Conservation (phyloP, 306 rosid genomes). For the Prunus armeniaca region DNA sequence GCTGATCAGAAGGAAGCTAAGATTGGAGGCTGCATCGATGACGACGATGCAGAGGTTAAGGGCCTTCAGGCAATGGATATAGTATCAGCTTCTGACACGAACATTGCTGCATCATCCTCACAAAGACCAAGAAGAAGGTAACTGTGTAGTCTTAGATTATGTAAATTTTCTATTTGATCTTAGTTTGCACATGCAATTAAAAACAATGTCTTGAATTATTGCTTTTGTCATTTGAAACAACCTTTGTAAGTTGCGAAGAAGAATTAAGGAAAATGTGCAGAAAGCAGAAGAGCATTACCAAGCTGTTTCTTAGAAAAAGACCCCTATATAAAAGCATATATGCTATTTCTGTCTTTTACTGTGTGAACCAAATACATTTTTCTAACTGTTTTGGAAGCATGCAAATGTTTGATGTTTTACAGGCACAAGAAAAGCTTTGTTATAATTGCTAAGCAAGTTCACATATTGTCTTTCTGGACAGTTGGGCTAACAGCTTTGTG, state of each 20-base stretch:
- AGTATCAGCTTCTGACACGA: conserved; percentile 7
- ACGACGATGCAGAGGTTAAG: background rate
- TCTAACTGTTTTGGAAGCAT: background rate
- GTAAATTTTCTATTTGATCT: background rate
- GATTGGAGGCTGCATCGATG: background rate
- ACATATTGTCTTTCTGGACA: background rate
- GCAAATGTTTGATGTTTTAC: too few relatives aligned
- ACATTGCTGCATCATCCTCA: conserved; percentile 16
- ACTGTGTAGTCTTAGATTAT: background rate
- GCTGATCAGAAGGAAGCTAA: background rate
- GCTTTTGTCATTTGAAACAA: background rate
- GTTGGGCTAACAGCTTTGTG: background rate
- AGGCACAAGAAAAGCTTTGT: too few relatives aligned
- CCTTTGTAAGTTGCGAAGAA: background rate
- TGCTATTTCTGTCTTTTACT: background rate
- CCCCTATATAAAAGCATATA: background rate
- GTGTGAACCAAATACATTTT: background rate
- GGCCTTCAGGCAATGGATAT: conserved; percentile 18
- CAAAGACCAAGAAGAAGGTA: conserved; percentile 54
- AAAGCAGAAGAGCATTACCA: conserved; percentile 9
- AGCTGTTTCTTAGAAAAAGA: conserved; percentile 23
- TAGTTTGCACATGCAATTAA: background rate
- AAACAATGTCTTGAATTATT: background rate
- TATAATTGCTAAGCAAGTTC: too few relatives aligned
- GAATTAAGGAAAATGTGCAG: background rate